Conservation (phyloP, 2,329 filamentous ascomycete species). For the Paraconiothyrium sp. region DNA sequence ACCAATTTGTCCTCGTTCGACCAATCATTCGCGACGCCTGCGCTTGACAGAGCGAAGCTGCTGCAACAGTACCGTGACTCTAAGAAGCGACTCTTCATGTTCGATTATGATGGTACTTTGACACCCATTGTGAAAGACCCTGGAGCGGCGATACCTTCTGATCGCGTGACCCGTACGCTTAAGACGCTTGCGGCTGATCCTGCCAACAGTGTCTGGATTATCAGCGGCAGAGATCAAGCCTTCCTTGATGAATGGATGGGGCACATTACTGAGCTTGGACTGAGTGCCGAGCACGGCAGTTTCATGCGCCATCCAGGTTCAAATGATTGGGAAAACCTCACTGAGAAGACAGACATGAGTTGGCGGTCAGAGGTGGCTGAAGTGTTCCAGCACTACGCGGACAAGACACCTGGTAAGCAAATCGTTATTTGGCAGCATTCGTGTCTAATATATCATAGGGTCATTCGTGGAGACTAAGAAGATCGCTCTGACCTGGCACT, state of each 20-base stretch:
- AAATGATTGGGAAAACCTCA: conserved; percentile 86
- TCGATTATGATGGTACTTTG: conserved; percentile 97
- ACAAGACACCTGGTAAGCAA: conserved; percentile 78
- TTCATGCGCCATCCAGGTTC: conserved; percentile 86
- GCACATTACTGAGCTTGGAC: conserved; percentile 87
- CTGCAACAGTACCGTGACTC: conserved; percentile 78
- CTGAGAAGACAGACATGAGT: conserved; percentile 85
- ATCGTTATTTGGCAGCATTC: too few relatives aligned
- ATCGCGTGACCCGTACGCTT: conserved; percentile 81
- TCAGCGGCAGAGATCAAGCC: conserved; percentile 90
- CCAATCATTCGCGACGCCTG: conserved; percentile 78
- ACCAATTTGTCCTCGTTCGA: conserved; percentile 81
- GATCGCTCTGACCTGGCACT: conserved; percentile 96
- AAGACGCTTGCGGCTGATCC: conserved; percentile 81
- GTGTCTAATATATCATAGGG: conserved; percentile 58
- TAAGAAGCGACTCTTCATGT: conserved; percentile 90
- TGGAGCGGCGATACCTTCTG: conserved; percentile 85
- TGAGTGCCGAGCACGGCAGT: conserved; percentile 96
- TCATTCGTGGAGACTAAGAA: conserved; percentile 95
- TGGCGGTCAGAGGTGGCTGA: conserved; percentile 90
- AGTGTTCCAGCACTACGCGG: conserved; percentile 87
- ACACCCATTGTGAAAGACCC: conserved; percentile 95
- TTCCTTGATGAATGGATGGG: conserved; percentile 92
- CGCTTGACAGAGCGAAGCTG: conserved; percentile 78
- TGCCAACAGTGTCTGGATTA: conserved; percentile 95